Percentiles rank a stretch among this genome's conserved stretches.
These are phyloP conservation scores for Prunus yedoensis DNA, from an alignment of 331 rosid genomes.

Conservation along the genomic window DNA sequence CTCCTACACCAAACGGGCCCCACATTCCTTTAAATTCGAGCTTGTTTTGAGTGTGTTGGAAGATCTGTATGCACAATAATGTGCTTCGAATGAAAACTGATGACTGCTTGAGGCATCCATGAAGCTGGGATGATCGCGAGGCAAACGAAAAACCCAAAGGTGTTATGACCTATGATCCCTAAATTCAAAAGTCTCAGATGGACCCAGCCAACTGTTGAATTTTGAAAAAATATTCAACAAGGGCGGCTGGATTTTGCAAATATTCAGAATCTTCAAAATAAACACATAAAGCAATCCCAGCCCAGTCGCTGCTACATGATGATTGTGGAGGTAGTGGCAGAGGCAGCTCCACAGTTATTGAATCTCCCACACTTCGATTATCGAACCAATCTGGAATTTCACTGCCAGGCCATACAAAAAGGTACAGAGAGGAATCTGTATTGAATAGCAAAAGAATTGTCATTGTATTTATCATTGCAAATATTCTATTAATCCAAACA, in stretches of 20 bases:
- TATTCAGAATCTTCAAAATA: not conserved
- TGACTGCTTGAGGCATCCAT: too few relatives aligned
- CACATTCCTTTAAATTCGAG: not conserved
- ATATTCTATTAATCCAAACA: too few relatives aligned
- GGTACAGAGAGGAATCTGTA: too few relatives aligned
- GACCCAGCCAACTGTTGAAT: too few relatives aligned
- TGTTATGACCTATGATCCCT: not conserved
- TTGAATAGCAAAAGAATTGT: too few relatives aligned
- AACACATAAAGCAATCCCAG: not conserved
- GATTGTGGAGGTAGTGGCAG: not conserved
- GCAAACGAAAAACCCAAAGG: not conserved
- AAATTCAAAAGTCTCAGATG: too few relatives aligned
- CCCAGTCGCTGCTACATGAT: not conserved
- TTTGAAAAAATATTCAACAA: too few relatives aligned
- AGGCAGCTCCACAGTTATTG: too few relatives aligned
- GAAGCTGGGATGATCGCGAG: not conserved
- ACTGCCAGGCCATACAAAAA: too few relatives aligned
- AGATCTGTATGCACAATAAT: not conserved
- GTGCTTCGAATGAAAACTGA: not conserved
- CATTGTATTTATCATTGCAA: too few relatives aligned
- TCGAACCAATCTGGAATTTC: too few relatives aligned
- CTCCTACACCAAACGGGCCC: not conserved
- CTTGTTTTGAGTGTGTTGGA: rapidly evolving
- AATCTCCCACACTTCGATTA: too few relatives aligned
- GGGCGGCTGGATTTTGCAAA: not conserved